Conservation (phyloP, 2,329 filamentous ascomycete species). For the Alternaria alternata region DNA sequence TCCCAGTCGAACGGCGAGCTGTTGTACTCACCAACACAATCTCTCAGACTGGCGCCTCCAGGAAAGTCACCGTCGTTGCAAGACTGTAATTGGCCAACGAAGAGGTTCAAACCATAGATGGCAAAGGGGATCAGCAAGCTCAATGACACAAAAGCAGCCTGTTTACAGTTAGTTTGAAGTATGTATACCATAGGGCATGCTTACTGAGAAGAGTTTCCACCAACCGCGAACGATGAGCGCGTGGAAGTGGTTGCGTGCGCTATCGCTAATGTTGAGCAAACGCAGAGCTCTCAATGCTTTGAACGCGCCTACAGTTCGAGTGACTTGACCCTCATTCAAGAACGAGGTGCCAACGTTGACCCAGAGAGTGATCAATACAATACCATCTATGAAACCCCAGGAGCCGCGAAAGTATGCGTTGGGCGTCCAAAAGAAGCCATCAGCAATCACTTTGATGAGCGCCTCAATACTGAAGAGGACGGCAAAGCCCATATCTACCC, state of each 20-base stretch:
- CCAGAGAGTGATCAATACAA: conserved; percentile 94
- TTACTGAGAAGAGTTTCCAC: conserved; percentile 88
- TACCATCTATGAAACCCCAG: conserved; percentile 93
- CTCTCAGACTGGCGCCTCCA: conserved; percentile 66
- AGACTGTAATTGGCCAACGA: conserved; percentile 78
- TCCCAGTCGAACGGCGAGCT: conserved; percentile 83
- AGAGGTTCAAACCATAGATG: conserved; percentile 93
- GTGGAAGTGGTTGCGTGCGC: conserved; percentile 94
- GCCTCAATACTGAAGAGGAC: conserved; percentile 86
- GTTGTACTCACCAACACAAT: conserved; percentile 86
- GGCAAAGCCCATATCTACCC: conserved; percentile 90
- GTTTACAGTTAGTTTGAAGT: conserved; percentile 13
- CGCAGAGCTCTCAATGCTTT: conserved; percentile 93
- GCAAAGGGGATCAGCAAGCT: conserved; percentile 96
- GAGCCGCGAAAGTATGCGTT: conserved; percentile 97
- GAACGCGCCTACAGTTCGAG: conserved; percentile 92
- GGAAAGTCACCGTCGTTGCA: conserved; percentile 76
- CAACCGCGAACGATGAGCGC: conserved; percentile 93
- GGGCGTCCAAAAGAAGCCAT: conserved; percentile 95
- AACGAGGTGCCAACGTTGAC: conserved; percentile 89
- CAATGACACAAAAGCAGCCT: conserved; percentile 89
- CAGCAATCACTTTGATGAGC: conserved; percentile 89
- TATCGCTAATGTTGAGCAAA: conserved; percentile 94
- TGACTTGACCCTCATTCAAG: conserved; percentile 81
- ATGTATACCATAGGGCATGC: conserved; percentile 28